Evolutionary conservation across 2,329 filamentous ascomycete genomes (phyloP), one percentile per base, ranked within the genome.

Genomic region (Acrodontium crateriforme): DNA sequence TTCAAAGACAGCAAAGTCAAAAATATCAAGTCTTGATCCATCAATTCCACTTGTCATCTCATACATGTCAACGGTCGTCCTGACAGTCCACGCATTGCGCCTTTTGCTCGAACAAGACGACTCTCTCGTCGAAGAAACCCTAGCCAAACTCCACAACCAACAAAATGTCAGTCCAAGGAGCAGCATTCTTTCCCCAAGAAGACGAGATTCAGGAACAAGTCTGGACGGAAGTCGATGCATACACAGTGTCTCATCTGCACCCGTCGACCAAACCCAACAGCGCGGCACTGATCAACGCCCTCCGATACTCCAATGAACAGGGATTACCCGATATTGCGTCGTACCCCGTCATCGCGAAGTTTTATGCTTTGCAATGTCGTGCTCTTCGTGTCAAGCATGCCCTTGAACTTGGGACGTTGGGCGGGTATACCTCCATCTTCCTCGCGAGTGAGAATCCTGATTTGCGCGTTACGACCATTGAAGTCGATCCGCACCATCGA

Each of bases 361-460:
- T 48, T 24, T 46, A 63, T 4, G 45, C 58, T 11, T 40, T 63
- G 5, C 56, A 56, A 17, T 48, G 49, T 27, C 45, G 46, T 24
- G 18, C 38, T n/a, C 13, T 25, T n/a, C 19, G 29, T 9, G 36
- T 37, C 9, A 36, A 37, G 20, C 12, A 21, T n/a, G 51, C 63
- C 2, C 60, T 72, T 18, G 68, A 73, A 41, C 51, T 72, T 25
- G 68, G 68, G 14, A 70, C 65, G 0, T 44, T 72, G 15, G 67
- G 67, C 9, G 67, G 59, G 6, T 71, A 68, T 44, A 60, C 58
- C 1, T 58, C 62, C 9, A 64, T 70, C 29, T 71, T 62, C 55
- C 54, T 72, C 26, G 65, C 65, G 3, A 45, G 45, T 12, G 42
- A 50, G 9, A 47, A 44, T 8, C 50, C 53, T 0, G 41, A 49